Conservation (phyloP, 495 filamentous ascomycete genomes). For the Pyrenula aspistea region DNA sequence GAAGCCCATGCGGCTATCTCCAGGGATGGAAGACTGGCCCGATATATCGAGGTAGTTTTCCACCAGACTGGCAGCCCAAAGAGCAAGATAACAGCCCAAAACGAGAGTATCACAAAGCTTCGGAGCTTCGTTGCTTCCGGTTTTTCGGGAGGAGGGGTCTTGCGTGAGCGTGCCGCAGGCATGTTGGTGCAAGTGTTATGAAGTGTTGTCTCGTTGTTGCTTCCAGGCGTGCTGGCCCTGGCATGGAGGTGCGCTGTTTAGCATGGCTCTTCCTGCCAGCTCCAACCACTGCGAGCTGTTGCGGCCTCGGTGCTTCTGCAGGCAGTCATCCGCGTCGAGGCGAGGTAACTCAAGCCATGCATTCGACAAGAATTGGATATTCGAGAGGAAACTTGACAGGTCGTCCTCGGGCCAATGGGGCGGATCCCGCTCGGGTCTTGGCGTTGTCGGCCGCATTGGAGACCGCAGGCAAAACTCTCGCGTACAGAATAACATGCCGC, state of each 20-base stretch:
- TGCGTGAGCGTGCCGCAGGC: background rate
- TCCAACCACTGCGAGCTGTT: background rate
- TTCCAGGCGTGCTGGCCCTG: background rate
- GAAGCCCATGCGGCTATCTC: slow-evolving; percentile 91
- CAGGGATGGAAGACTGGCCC: slow-evolving; percentile 69
- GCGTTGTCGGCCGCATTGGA: background rate
- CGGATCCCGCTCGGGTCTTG: background rate
- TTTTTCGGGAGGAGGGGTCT: slow-evolving; percentile 61
- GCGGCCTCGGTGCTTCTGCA: background rate
- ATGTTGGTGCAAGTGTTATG: background rate
- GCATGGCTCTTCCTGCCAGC: background rate
- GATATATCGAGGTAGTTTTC: slow-evolving; percentile 89
- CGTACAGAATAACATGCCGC: background rate
- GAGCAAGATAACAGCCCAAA: slow-evolving; percentile 77
- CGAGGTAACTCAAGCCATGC: background rate
- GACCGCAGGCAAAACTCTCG: background rate
- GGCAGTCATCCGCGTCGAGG: background rate
- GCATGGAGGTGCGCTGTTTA: background rate
- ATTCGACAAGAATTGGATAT: too few relatives aligned
- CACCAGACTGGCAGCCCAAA: slow-evolving; percentile 93
- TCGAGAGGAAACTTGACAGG: background rate
- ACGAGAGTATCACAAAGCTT: slow-evolving; percentile 67
- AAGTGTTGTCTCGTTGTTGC: background rate
- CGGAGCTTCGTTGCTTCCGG: slow-evolving; percentile 54
- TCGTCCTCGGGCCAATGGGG: background rate